These are phyloP conservation scores for Dichotomopilus funicola DNA, from an alignment of 2,329 filamentous ascomycete species.

Conservation along the genomic window DNA sequence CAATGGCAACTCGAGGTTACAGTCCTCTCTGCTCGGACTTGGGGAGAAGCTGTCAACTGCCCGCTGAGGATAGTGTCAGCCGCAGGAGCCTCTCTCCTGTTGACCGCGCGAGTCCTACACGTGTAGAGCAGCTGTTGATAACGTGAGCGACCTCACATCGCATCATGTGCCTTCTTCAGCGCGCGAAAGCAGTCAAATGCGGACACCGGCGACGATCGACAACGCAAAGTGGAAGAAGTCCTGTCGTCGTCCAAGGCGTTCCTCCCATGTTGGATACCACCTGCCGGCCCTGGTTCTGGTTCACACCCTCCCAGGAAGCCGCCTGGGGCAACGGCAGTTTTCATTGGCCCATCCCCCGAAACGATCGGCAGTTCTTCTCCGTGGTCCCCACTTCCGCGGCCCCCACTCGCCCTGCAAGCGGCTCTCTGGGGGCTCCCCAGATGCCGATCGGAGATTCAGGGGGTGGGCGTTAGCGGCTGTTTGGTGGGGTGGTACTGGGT, in stretches of 20 bases:
- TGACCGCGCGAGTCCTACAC: no score
- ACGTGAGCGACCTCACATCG: no score
- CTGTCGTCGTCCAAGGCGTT: neutral
- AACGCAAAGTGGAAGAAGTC: neutral
- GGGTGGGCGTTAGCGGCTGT: neutral
- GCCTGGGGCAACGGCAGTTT: neutral
- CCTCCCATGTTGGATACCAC: conserved; percentile 10
- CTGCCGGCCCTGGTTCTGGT: conserved; percentile 13
- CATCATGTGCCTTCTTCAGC: no score
- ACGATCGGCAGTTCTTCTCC: conserved; percentile 13
- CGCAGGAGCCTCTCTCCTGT: no score
- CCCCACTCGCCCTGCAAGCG: conserved; percentile 3
- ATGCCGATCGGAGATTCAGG: conserved; percentile 2
- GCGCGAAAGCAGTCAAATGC: no score
- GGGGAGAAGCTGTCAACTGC: no score
- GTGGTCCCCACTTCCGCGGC: neutral
- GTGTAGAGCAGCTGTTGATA: no score
- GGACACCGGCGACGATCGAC: no score
- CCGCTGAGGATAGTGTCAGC: no score
- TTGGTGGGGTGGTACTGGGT: no score
- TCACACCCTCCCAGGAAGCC: neutral
- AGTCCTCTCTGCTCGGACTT: neutral
- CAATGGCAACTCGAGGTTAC: neutral
- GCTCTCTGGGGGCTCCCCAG: conserved; percentile 1
- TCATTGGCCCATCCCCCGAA: neutral